Evolutionary conservation across 352 stramenopile genomes (phyloP), one percentile per base, ranked within the genome.

Genomic region (Pythium apleroticum): DNA sequence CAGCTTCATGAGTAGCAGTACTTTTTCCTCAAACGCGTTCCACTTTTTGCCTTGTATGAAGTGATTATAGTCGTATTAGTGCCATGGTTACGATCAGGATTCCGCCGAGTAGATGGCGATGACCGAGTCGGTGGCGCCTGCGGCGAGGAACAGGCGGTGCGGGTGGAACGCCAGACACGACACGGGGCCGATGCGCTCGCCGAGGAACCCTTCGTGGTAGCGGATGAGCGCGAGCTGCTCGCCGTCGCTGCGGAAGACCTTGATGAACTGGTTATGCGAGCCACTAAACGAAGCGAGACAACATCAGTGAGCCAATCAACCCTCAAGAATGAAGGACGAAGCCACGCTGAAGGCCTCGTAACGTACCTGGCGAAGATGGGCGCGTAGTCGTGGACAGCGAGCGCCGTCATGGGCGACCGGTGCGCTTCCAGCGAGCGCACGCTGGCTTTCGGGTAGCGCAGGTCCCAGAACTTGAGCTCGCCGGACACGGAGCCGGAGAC

Each of bases 251-350:
- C 91, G 91, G 52, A 98, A 93, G 50, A 99, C 88, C 75, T 99
- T 99, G 75, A 99, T 98, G 72, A 99, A 99, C 65, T 99, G 97
- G 63, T 98, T 98, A 72, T 99, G 96, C 37, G 95, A 99, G 6
- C 98, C 98, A 67, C 90, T 96, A 59, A 35, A 59, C 14, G 30
- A 11, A 52, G 17, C 48, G 5, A 52, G 10, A 14, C 1, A 14
- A 8, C 15, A 49, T 5, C 53, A 57, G 25, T 31, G 24, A 7
- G n/a, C 7, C 14, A 54, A 14, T 14, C 7, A 43, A 7, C 19
- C n/a, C 2, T 35, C 12, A 35, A 28, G 17, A 27, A 24, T 57
- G 31, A 20, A 41, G 35, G n/a, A 45, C 12, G 39, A 62, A 72
- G 60, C 24, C 10, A 52, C n/a, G 25, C 31, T 0, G 57, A 33